Evolutionary conservation across 192 early-diverging fungal genomes (phyloP), one percentile per base, ranked within the genome.

Genomic region (Coemansia sp.): DNA sequence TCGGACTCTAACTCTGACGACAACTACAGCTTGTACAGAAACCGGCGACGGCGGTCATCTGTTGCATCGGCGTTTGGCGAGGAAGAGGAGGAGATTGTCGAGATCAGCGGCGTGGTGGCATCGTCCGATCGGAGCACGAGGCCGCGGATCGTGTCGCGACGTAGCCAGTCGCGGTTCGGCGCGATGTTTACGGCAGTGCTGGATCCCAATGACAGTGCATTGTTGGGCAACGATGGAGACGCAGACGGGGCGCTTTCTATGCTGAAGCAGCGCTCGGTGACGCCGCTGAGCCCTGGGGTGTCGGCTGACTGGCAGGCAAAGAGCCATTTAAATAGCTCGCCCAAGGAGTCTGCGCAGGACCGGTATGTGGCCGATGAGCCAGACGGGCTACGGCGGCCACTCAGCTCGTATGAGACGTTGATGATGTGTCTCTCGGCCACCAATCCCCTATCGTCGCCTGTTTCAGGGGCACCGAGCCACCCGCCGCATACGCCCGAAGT

Each of bases 111-210:
- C 0, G 57, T 66, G 12, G 64, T 78, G 45, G 55, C 51, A 26
- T 13, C 26, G 27, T 29, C 50, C 18, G 71, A 62, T 12, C 65
- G 55, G 27, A 45, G 41, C 41, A 20, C 43, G 12, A 35, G 50
- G 12, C 70, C 75, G 24, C 70, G 63, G 19, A 68, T 78, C 47
- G 70, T 78, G 49, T 78, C 75, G 35, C 62, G 75, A 13, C 68
- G 71, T 38, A 78, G 75, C 39, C 65, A 64, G 61, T 73, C 75
- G 59, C 75, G 75, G 20, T 78, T 78, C 55, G 75, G 71, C 10
- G 75, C 64, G 10, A 78, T 71, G 52, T 51, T 78, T 1, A 78
- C 75, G 0, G 70, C 75, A 1, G 66, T 73, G 10, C 23, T 58
- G 39, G 57, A 58, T 7, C 23, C 53, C n/a, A 26, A 54, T 0